Evolutionary conservation across 805 yeast genomes (phyloP).

Genomic region (Saccharomycopsis guyanensis): DNA sequence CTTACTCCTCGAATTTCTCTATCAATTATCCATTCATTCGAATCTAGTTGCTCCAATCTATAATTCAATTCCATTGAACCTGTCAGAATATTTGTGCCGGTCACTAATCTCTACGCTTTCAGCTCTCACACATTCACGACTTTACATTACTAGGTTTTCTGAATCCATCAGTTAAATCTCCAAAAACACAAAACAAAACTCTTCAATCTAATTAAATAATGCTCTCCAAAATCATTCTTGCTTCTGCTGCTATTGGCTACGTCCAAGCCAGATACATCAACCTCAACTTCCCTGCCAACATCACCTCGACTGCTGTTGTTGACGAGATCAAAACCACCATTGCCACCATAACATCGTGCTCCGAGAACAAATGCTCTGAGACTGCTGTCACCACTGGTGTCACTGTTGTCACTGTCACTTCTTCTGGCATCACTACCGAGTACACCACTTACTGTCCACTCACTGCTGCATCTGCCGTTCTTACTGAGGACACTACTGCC

Average conservation of each 20-base stretch:
- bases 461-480: conserved; percentile 4
- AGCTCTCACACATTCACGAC: too few species aligned
- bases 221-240: too few species aligned
- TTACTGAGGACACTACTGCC: neutral
- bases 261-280: neutral
- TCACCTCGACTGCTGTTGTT: neutral
- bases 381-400: conserved; percentile 4
- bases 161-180: too few species aligned
- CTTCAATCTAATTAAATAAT: too few species aligned
- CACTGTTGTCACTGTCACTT: conserved; percentile 5
- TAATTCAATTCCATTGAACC: too few species aligned
- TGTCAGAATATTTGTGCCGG: too few species aligned
- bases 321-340: neutral
- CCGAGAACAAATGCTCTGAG: neutral
- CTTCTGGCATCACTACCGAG: conserved; percentile 16
- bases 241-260: neutral
- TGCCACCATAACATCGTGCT: neutral
- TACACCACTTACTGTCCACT: conserved; percentile 26
- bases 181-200: too few species aligned
- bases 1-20: too few species aligned
- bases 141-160: too few species aligned
- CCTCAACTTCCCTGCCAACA: neutral
- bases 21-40: too few species aligned
- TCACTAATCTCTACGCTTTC: too few species aligned
- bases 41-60: too few species aligned